Base-by-base conservation (phyloP, 2,329 filamentous ascomycete genomes). In the Paradendryphiella salina region DNA sequence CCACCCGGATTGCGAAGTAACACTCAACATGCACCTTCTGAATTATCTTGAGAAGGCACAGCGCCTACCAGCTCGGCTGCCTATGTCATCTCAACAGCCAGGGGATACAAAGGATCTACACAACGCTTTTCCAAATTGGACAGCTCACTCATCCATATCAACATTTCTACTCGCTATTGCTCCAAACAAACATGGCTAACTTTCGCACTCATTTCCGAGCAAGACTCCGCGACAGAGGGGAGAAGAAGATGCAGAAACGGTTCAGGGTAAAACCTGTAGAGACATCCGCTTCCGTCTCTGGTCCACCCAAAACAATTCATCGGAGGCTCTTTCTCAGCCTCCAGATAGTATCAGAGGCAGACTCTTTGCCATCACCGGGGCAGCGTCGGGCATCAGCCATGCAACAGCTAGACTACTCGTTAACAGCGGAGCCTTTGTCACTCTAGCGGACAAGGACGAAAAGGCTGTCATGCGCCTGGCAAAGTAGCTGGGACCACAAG, bases 401-500 rank as follows among this genome's bases (percentile, higher is more conserved):
- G 53, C 46, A 28, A 57, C 54, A 4, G 31, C 50, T 39, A 35
- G 5, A 14, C 28, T 53, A 17, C 52, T 53, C 10, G 39, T 43
- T 20, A 14, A 26, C 15, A 48, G 32, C 28, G 52, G 46, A 6
- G 46, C 46, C 15, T 15, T 26, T 23, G 47, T 53, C 20, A 38
- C 52, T 6, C 43, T 58, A 14, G 51, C 46, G 9, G 50, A 56
- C 29, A 56, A 36, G 36, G 44, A 52, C 20, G 31, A 32, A 23
- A 26, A 37, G 14, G 52, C 45, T 29, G 50, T 66, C 46, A n/a
- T 57, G 54, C 50, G 50, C 8, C 28, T 64, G 6, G 48, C 49
- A 29, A 45, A 37, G 13, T 46, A 46, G 10, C 37, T 60, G 29
- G 56, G 51, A 29, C 42, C 38, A 11, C 29, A 18, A 28, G 59